Conservation (phyloP, 2,329 filamentous ascomycete species). For the Annulohypoxylon truncatum region DNA sequence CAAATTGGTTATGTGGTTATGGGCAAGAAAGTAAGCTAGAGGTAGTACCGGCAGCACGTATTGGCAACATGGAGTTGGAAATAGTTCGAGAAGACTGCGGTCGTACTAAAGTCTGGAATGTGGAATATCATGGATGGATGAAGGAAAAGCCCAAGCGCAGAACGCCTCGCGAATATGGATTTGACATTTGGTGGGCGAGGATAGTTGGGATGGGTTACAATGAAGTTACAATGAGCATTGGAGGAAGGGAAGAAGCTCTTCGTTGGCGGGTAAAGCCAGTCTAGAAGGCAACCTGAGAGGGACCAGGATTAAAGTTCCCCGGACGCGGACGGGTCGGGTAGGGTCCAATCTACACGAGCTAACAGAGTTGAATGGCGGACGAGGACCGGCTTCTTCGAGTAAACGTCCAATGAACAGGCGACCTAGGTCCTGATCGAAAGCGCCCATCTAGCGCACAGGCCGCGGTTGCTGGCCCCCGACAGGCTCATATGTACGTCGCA, state of each 20-base stretch:
- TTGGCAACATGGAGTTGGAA: conserved; percentile 31
- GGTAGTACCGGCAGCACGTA: conserved; percentile 21
- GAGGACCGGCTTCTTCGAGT: conserved; percentile 38
- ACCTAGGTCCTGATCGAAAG: conserved; percentile 37
- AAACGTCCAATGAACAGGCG: conserved; percentile 34
- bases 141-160: conserved; percentile 21
- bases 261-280: conserved; percentile 35
- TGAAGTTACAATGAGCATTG: conserved; percentile 22
- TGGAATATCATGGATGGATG: conserved; percentile 25
- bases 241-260: conserved; percentile 37
- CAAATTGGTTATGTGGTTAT: conserved; percentile 15
- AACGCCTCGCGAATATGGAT: conserved; percentile 27
- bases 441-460: conserved; percentile 39
- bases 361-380: conserved; percentile 36
- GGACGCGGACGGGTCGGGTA: conserved; percentile 44
- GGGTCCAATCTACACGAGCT: conserved; percentile 39
- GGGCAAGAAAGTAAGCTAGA: conserved; percentile 21
- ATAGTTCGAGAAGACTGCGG: conserved; percentile 16
- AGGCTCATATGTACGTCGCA: conserved; percentile 38
- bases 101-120: conserved; percentile 31
- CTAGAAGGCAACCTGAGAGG: conserved; percentile 33
- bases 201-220: conserved; percentile 32
- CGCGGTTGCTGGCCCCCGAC: conserved; percentile 37
- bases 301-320: conserved; percentile 35
- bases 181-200: conserved; percentile 31